These are phyloP conservation scores for Blastobotrys proliferans DNA, from an alignment of 1,139 yeast species.

Conservation along the genomic window DNA sequence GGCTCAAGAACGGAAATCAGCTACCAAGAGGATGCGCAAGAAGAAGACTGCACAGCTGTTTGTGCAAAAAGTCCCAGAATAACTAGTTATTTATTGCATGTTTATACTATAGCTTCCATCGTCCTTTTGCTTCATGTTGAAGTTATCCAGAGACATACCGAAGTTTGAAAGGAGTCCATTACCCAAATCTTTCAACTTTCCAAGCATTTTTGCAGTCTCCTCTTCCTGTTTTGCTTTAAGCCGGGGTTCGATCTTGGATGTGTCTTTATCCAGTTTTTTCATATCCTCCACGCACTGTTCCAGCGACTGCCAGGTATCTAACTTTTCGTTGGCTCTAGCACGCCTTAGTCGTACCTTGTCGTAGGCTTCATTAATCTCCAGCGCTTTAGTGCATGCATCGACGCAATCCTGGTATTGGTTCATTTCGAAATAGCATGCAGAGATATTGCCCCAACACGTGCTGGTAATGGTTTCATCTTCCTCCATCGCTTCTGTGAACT, in stretches of 20 bases:
- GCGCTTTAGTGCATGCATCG: constrained; percentile 58
- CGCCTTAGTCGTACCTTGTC: constrained; percentile 66
- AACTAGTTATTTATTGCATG: neutral
- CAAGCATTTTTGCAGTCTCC: constrained; percentile 30
- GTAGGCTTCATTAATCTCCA: constrained; percentile 54
- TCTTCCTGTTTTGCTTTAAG: constrained; percentile 24
- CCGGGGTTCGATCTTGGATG: constrained; percentile 17
- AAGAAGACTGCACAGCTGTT: neutral
- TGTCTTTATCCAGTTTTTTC: constrained; percentile 13
- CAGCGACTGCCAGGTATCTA: constrained; percentile 28
- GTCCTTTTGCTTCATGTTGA: constrained; percentile 27
- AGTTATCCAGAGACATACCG: constrained; percentile 31
- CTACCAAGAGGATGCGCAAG: neutral
- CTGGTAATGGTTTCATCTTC: constrained; percentile 29
- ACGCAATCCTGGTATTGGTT: constrained; percentile 74
- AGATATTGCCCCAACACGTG: constrained; percentile 62
- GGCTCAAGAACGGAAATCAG: neutral
- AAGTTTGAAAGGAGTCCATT: constrained; percentile 29
- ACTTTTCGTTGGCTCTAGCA: constrained; percentile 54
- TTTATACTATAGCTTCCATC: constrained; percentile 29
- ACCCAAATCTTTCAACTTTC: constrained; percentile 32
- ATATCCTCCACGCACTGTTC: constrained; percentile 28
- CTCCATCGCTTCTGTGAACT: constrained; percentile 62
- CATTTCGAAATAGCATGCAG: constrained; percentile 68
- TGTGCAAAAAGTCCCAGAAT: neutral